Evolutionary conservation across 495 filamentous ascomycete genomes (phyloP), one percentile per base, ranked within the genome.

Genomic region (Hypoxylon fragiforme): DNA sequence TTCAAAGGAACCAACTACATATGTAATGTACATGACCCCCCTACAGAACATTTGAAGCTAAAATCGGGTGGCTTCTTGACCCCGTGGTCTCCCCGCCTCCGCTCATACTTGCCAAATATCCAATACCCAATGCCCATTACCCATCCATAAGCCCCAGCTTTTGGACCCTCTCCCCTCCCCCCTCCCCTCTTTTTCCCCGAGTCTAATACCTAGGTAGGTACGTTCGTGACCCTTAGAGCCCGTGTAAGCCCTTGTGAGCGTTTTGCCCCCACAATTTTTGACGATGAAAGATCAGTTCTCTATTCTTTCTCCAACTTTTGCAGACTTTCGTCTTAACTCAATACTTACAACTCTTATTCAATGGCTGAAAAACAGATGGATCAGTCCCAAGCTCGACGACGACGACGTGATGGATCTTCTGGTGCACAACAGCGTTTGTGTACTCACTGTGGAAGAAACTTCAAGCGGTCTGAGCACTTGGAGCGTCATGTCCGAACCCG

Each of bases 401-500:
- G 65, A 44, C 65, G 65, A 51, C 65, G 65, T 57, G 65, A 68
- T 61, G 65, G 65, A 54, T 63, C 65, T 28, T 57, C 65, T 30
- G 57, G 57, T 39, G 62, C 54, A 51, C 62, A 65, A 35, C 65
- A 65, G 43, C 62, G 65, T 30, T 45, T 65, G 51, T 68, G 65
- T 60, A 56, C 65, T 34, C 65, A 68, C 39, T 68, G 65, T 39
- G 65, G 65, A 60, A 47, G 65, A 59, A 65, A 56, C 63, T 68
- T 68, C 62, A 68, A 68, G 54, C 51, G 65, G 35, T 68, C 65
- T 46, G 77, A 80, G 48, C 77, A 80, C 66, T 67, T 80, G 41
- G 76, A 79, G 68, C 76, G 77, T 57, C 77, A 80, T 66, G 73
- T 79, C 45, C 75, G 77, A 57, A 80, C 77, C 47, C 77, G 77